A percentile compares a stretch with the other conserved stretches of the same genome.
These are phyloP conservation scores for Sapria himalayana DNA, from an alignment of 345 rosid genomes.

Conservation along the genomic window DNA sequence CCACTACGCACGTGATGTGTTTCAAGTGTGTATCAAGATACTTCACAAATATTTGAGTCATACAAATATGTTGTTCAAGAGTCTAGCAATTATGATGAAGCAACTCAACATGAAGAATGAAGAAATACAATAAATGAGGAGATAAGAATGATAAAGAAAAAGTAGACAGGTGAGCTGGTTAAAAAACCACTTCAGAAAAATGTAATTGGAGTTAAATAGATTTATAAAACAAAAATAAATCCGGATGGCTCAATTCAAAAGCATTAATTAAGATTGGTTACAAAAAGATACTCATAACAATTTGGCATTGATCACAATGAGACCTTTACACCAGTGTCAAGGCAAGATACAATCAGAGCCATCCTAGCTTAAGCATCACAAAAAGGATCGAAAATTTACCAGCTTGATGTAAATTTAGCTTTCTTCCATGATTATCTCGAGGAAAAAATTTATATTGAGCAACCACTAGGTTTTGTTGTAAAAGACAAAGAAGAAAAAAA, in stretches of 20 bases:
- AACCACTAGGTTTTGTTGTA: not conserved
- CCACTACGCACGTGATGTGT: not conserved
- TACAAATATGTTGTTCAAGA: not conserved
- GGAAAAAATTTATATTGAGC: not conserved
- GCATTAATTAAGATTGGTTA: not conserved
- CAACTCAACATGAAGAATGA: not conserved
- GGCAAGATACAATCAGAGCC: not conserved
- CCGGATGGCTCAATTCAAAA: not conserved
- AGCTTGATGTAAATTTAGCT: conserved; percentile 2
- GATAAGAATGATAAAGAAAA: not conserved
- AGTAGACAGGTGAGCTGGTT: not conserved
- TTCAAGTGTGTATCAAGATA: not conserved
- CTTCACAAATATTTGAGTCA: not conserved
- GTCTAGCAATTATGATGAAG: not conserved
- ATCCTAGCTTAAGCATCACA: not conserved
- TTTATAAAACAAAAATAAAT: too few relatives aligned
- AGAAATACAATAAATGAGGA: not conserved
- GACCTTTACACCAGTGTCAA: too few relatives aligned
- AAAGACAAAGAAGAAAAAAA: not conserved
- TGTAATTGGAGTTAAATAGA: not conserved
- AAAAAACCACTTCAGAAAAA: not conserved
- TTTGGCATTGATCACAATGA: too few relatives aligned
- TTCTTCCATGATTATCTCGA: not conserved
- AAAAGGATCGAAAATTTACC: not conserved
- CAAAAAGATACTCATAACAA: too few relatives aligned